These are phyloP conservation scores for Lycium ferocissimum DNA, from an alignment of 257 asterid genomes.

Conservation along the genomic window DNA sequence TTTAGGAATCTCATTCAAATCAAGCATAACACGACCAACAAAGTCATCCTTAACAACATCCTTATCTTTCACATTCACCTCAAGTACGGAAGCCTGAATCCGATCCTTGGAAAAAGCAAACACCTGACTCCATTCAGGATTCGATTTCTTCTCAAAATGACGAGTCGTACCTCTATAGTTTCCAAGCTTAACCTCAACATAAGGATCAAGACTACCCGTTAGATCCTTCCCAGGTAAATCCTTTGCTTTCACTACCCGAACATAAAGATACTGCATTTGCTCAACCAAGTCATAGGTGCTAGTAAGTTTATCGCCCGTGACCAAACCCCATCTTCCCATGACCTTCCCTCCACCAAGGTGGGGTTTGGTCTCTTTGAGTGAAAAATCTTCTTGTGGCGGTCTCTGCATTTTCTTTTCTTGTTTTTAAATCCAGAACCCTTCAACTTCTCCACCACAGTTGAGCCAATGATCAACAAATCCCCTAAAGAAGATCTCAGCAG, in stretches of 20 bases:
- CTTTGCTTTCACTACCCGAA: conserved; percentile 72
- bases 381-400: conserved; percentile 64
- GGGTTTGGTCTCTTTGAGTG: conserved; percentile 66
- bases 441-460: not conserved
- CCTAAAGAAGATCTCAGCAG: not conserved
- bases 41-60: conserved; percentile 70
- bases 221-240: conserved; percentile 70
- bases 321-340: conserved; percentile 38
- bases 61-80: conserved; percentile 70
- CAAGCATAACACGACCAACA: conserved; percentile 62
- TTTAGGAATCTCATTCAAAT: conserved; percentile 65
- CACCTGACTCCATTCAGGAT: conserved; percentile 77
- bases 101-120: conserved; percentile 77
- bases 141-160: conserved; percentile 67
- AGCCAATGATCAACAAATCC: conserved; percentile 4
- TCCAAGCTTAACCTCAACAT: conserved; percentile 68
- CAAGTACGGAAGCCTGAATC: conserved; percentile 66
- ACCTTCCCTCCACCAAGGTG: conserved; percentile 76
- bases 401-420: conserved; percentile 47
- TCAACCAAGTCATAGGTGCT: conserved; percentile 83
- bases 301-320: conserved; percentile 67
- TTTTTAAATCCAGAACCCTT: not conserved
- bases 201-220: conserved; percentile 71
- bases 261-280: conserved; percentile 80
- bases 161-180: conserved; percentile 73